Percentiles rank a stretch among this genome's conserved stretches.
Conservation (phyloP, 23 red algal species). For the Gracilaria gracilis region DNA sequence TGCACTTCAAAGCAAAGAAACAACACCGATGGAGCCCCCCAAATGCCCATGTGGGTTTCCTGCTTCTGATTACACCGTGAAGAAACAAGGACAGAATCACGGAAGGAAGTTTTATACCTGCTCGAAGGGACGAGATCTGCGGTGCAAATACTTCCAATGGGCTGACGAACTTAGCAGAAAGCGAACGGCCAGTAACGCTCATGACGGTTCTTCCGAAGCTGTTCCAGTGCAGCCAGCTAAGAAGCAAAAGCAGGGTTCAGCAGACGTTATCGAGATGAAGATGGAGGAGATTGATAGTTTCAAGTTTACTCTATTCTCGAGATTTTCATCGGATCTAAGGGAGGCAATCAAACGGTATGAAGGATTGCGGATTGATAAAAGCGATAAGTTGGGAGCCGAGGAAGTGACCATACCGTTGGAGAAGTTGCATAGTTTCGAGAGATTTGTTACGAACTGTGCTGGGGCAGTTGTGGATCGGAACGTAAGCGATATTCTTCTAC, state of each 20-base stretch:
- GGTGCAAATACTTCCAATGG: slow-evolving; percentile 63
- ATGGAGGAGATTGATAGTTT: slow-evolving; percentile 55
- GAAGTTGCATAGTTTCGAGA: slow-evolving; percentile 35
- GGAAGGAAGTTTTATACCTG: slow-evolving; percentile 62
- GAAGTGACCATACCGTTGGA: slow-evolving; percentile 52
- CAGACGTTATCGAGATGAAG: background rate
- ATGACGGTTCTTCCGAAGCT: background rate
- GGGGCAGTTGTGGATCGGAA: slow-evolving; percentile 20
- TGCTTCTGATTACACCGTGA: slow-evolving; percentile 43
- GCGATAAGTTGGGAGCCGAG: slow-evolving; percentile 38
- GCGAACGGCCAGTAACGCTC: background rate
- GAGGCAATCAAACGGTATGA: slow-evolving; percentile 27
- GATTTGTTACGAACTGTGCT: background rate
- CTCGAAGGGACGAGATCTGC: background rate
- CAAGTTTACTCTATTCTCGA: slow-evolving; percentile 18
- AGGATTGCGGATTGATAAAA: slow-evolving; percentile 31
- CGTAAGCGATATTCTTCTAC: slow-evolving; percentile 10
- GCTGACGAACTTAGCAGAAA: background rate
- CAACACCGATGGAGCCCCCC: background rate
- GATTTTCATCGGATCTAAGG: slow-evolving; percentile 12
- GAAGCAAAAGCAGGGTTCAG: background rate
- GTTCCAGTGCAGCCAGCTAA: background rate
- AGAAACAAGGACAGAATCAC: slow-evolving; percentile 43
- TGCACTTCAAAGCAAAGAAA: background rate
- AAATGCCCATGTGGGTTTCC: slow-evolving; percentile 26